Evolutionary conservation across 352 stramenopile genomes (phyloP).

Genomic region (Thalassiosira mediterranea): DNA sequence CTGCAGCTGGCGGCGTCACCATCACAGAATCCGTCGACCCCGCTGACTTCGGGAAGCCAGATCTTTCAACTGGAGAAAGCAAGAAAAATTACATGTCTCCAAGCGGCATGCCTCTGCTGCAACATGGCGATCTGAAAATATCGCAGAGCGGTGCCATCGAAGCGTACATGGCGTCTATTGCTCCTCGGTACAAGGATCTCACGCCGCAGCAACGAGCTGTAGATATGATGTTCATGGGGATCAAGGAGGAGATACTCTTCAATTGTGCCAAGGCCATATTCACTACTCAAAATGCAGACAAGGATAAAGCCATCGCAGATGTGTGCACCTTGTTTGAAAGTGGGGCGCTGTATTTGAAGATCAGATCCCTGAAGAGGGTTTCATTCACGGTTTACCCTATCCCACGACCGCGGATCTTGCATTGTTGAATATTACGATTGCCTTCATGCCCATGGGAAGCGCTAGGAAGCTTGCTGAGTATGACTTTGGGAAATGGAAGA

Average conservation of each 20-base stretch:
- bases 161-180: constrained; percentile 2
- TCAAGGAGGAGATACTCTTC: background rate
- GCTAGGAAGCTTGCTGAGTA: constrained; percentile 10
- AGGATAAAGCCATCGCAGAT: background rate
- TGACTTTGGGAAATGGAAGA: constrained; percentile 6
- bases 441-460: constrained; percentile 4
- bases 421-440: background rate
- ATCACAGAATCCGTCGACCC: constrained; percentile 2
- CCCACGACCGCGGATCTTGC: constrained; percentile 1
- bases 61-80: constrained; percentile 1
- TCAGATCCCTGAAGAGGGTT: background rate
- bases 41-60: background rate
- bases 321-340: background rate
- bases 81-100: constrained; percentile 8
- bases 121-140: background rate
- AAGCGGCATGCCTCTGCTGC: background rate
- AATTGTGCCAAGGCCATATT: background rate
- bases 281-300: constrained; percentile 4
- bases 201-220: background rate
- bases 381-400: background rate
- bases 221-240: constrained; percentile 1
- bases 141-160: constrained; percentile 4
- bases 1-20: background rate
- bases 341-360: background rate
- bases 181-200: background rate